Evolutionary conservation across 257 asterid genomes (phyloP), one percentile per base, ranked within the genome.

Genomic region (Petunia secreta): DNA sequence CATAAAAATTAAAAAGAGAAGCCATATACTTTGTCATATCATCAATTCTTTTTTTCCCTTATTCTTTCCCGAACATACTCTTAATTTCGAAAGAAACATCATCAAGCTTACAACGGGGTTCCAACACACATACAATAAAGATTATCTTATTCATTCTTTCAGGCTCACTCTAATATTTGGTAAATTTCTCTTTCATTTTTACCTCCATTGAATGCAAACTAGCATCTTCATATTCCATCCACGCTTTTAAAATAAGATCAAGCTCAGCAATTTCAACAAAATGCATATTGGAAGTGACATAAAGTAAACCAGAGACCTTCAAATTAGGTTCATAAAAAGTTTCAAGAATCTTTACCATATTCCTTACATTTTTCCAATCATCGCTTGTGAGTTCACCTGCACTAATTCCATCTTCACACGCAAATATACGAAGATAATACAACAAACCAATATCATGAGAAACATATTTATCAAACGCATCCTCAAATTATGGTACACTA

Each of bases 291-390:
- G 63, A 43, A 4, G 76, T 81, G 4, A 75, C 44, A 75, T 74
- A 60, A 5, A n/a, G 54, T 2, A 63, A 65, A 8, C 63, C 55
- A 0, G 63, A 82, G 34, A 66, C 14, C 48, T 43, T 4, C 55
- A 75, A 9, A 14, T 52, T 75, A 4, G 65, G 13, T 2, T 82
- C 57, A 14, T 63, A n/a, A 66, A 76, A 39, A 11, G 36, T 8
- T 44, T 3, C 10, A 5, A 77, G 68, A 57, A 77, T 54, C 6
- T 66, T 66, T 15, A 37, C 13, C 40, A 40, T 37, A 10, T n/a
- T 39, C 6, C 39, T n/a, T 52, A 63, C 73, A 43, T 36, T 77
- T 0, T 66, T 58, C 79, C 82, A 82, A 78, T 77, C 82, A 10
- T 36, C 36, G 3, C 25, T 25, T 25, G 25, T 25, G 25, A 25